phyloP scores from a whole-genome alignment of 768 basidiomycete genomes.

The Chalciporus pseudorubinellus region DNA sequence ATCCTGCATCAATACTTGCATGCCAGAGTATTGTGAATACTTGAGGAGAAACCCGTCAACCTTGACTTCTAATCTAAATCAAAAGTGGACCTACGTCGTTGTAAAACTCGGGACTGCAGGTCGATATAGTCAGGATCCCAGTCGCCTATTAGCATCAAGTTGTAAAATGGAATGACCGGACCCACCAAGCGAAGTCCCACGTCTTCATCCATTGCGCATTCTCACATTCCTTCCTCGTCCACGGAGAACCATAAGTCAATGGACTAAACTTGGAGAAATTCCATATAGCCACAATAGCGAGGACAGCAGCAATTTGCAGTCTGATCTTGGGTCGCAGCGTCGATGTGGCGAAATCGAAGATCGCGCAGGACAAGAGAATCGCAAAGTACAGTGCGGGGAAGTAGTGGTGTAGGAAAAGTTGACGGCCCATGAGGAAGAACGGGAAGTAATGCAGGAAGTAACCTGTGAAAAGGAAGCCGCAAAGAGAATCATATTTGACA shows the following conservation, averaged over 20 bases:
- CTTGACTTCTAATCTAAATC: not conserved
- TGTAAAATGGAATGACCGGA: not conserved
- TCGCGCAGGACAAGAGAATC: conserved; percentile 69
- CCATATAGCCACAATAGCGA: conserved; percentile 73
- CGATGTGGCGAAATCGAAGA: conserved; percentile 86
- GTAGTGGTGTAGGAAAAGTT: conserved; percentile 98
- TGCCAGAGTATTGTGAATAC: conserved; percentile 56
- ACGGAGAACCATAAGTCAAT: conserved; percentile 76
- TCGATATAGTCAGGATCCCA: not conserved
- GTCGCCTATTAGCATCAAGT: not conserved
- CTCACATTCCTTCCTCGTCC: conserved; percentile 81
- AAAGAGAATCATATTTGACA: conserved; percentile 87
- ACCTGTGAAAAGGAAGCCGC: conserved; percentile 88
- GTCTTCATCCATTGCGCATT: conserved; percentile 83
- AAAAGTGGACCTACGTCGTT: conserved; percentile 50
- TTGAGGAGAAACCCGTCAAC: conserved; percentile 19
- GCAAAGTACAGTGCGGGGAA: conserved; percentile 95
- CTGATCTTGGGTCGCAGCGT: conserved; percentile 71
- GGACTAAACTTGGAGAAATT: conserved; percentile 79
- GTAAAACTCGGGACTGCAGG: conserved; percentile 60
- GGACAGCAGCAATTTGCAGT: conserved; percentile 74
- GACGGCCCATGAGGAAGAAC: conserved; percentile 96
- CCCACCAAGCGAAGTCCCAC: conserved; percentile 94
- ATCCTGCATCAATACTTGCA: conserved; percentile 38
- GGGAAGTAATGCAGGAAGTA: conserved; percentile 95